Conservation (phyloP, 177 flowering plant species). For the Vitis hybrid region DNA sequence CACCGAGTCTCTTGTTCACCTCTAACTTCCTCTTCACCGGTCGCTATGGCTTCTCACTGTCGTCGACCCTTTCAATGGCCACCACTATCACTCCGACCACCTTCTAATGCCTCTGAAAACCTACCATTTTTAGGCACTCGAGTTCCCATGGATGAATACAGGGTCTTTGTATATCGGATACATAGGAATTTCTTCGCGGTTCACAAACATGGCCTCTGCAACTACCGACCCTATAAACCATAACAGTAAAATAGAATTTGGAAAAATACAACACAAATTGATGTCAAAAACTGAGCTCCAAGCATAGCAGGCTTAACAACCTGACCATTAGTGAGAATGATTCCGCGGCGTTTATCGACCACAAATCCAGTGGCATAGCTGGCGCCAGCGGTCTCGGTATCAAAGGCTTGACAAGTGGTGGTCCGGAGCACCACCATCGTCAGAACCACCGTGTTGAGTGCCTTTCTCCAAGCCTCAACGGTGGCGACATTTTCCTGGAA, state of each 20-base stretch:
- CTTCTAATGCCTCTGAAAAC: no score
- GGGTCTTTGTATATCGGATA: constrained; percentile 88
- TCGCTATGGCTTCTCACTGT: no score
- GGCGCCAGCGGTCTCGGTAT: constrained; percentile 84
- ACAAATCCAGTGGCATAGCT: constrained; percentile 91
- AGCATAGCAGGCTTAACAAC: constrained; percentile 87
- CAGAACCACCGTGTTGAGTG: constrained; percentile 76
- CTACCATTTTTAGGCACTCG: no score
- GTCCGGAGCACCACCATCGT: constrained; percentile 89
- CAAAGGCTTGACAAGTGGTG: constrained; percentile 82
- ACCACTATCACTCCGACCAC: no score
- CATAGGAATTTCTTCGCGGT: constrained; percentile 86
- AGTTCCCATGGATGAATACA: constrained; percentile 21
- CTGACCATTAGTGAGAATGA: constrained; percentile 94
- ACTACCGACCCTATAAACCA: constrained; percentile 79
- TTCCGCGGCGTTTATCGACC: constrained; percentile 81
- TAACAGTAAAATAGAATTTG: neutral
- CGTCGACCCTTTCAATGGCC: no score
- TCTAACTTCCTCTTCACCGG: no score
- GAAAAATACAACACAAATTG: neutral
- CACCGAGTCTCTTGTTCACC: no score
- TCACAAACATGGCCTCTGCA: constrained; percentile 95
- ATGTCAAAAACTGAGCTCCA: neutral
- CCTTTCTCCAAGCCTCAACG: constrained; percentile 88
- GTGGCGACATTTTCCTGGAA: constrained; percentile 57